Evolutionary conservation across 306 rosid species (phyloP), one percentile per base, ranked within the genome.

Genomic region (Casuarina glauca): DNA sequence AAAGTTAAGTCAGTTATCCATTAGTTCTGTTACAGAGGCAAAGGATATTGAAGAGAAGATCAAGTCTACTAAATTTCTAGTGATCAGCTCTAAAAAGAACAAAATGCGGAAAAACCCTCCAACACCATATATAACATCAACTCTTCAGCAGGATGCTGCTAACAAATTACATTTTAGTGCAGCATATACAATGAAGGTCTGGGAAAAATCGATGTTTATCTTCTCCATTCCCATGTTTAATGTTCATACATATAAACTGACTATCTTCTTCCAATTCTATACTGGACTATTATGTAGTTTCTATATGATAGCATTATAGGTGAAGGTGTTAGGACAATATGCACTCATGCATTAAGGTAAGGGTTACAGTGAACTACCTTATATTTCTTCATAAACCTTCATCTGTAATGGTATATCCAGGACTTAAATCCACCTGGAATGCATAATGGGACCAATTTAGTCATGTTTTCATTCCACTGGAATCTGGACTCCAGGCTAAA

Each of bases 111-210:
- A 83, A 86, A 95, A 95, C 78, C 96, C 99, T 81, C 98, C 99
- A 3, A 86, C 90, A 36, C 99, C 99, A 61, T 93, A 79, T 79
- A 91, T 95, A 87, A 91, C 99, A 85, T 95, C 99, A 3, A 91
- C 99, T 48, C 98, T 95, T 86, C 99, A 95, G 86, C 99, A 95
- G 82, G 99, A 95, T 88, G 97, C 98, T 16, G 97, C 93, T 15
- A 93, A 89, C 86, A 95, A 87, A 82, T 88, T 86, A 72, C 87
- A 91, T 83, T 91, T 91, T 86, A 41, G 90, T 4, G 87, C 99
- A 38, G 57, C 85, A 67, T 78, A 86, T 76, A 93, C 97, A 76
- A 95, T 95, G 97, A 91, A 81, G 99, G 99, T 93, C 74, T 74
- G 75, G 7, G 38, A 49, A n/a, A 62, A 70, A 78, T 80, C 68